Base-by-base conservation (phyloP, 139 green algal genomes). In the Chlamydomonas schloesseri region DNA sequence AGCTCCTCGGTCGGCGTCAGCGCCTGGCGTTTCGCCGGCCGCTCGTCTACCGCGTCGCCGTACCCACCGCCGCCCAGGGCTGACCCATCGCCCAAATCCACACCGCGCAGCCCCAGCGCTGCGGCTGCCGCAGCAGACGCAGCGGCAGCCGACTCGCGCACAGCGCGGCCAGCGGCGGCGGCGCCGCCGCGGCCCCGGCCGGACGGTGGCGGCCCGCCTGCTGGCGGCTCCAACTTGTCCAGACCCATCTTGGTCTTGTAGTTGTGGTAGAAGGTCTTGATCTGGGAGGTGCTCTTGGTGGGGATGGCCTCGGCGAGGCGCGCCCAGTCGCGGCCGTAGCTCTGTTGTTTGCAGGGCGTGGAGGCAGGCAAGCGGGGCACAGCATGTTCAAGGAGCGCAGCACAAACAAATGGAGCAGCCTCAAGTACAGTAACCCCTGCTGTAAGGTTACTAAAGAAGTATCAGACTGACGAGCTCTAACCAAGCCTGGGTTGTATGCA, bases 211-310 rank as follows among this genome's bases (percentile, higher is more conserved):
- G 55, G 18, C 8, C 78, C 62, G 26, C 53, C 3, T 64, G 29
- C 42, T 0, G 78, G 78, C 64, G 50, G 78, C 10, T 81, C 71
- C 31, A 90, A 26, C 69, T 76, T 87, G 69, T 92, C 88, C 26
- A 93, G 79, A 15, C 81, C 73, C 68, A 96, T 75, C 90, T 96
- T 95, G 55, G 57, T 75, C 81, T 94, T 96, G 88, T 96, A 96
- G 87, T 96, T 97, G 87, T 95, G 92, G 80, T 95, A 97, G 88
- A 92, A 98, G 65, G 92, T 96, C 74, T 96, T 96, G 76, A 97
- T 92, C 87, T 97, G 95, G 29, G 71, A 84, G 31, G 84, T 58
- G 20, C 92, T 91, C 80, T 97, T 98, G 71, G 57, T 84, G 17
- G 94, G 95, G 11, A 98, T 87, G n/a, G 89, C 90, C 28, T 90